phyloP scores from a whole-genome alignment of 1,284 basidiomycete genomes.

The Trichosporon coremiiforme region DNA sequence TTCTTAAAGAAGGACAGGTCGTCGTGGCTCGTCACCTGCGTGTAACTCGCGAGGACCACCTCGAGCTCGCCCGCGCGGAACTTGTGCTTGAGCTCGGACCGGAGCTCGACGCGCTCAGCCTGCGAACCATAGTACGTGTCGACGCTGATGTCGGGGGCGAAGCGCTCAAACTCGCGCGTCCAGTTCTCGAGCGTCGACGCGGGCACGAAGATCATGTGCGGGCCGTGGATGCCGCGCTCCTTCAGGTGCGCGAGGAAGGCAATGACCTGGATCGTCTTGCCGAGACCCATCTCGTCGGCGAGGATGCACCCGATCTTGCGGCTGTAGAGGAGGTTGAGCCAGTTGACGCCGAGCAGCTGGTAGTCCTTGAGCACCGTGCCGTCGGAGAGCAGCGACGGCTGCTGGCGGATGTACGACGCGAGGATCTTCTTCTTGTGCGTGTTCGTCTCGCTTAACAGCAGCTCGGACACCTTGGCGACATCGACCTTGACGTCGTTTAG shows the following conservation, averaged over 20 bases:
- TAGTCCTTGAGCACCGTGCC: conserved; percentile 89
- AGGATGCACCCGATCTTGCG: conserved; percentile 88
- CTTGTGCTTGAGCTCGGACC: conserved; percentile 65
- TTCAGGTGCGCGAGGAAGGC: conserved; percentile 90
- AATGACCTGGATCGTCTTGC: conserved; percentile 90
- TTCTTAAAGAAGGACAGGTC: conserved; percentile 88
- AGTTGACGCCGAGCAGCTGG: conserved; percentile 95
- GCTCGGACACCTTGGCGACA: conserved; percentile 51
- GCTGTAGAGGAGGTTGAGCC: conserved; percentile 85
- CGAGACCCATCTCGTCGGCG: conserved; percentile 98
- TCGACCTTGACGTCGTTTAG: conserved; percentile 55
- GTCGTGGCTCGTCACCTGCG: conserved; percentile 79
- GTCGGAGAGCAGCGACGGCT: conserved; percentile 71
- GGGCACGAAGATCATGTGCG: conserved; percentile 92
- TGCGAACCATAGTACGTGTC: conserved; percentile 93
- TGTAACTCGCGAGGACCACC: conserved; percentile 95
- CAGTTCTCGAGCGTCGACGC: conserved; percentile 98
- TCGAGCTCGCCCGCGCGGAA: conserved; percentile 75
- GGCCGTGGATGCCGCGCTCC: conserved; percentile 72
- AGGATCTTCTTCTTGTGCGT: conserved; percentile 52
- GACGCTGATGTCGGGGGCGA: conserved; percentile 80
- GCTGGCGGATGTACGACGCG: conserved; percentile 64
- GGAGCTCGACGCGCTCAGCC: conserved; percentile 76
- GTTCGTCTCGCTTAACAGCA: conserved; percentile 48
- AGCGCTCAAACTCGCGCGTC: conserved; percentile 92